Percentiles rank a stretch among this genome's conserved stretches.
These are phyloP conservation scores for Suhomyces guaymorum DNA, from an alignment of 1,139 yeast species.

Conservation along the genomic window DNA sequence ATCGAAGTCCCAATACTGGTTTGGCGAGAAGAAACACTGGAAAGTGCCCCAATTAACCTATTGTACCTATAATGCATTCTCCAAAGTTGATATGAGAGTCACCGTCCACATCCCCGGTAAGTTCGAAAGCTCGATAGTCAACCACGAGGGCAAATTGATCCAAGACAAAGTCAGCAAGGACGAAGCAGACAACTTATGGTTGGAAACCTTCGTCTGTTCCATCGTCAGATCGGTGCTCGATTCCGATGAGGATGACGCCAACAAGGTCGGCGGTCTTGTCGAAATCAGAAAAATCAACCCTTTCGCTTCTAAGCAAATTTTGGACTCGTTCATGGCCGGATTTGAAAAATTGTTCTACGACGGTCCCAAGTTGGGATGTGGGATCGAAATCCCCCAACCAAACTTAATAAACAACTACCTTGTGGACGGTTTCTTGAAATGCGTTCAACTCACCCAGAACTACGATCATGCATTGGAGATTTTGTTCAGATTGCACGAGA, in stretches of 20 bases:
- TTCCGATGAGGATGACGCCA: constrained; percentile 64
- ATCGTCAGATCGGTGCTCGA: constrained; percentile 68
- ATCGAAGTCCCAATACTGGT: constrained; percentile 56
- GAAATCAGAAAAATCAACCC: constrained; percentile 58
- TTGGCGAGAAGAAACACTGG: constrained; percentile 70
- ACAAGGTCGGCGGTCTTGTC: constrained; percentile 53
- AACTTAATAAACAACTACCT: constrained; percentile 69
- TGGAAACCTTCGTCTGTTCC: constrained; percentile 70
- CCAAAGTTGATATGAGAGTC: constrained; percentile 30
- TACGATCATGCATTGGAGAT: constrained; percentile 59
- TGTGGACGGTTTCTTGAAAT: constrained; percentile 70
- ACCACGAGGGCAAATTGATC: constrained; percentile 45
- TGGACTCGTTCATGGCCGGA: constrained; percentile 56
- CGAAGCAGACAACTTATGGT: constrained; percentile 49
- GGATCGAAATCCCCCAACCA: constrained; percentile 69
- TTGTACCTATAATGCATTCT: constrained; percentile 52
- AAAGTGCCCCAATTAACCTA: constrained; percentile 67
- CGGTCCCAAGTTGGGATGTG: constrained; percentile 67
- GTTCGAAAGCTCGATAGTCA: constrained; percentile 49
- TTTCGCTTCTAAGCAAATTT: constrained; percentile 47
- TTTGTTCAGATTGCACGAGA: constrained; percentile 43
- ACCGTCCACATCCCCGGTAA: constrained; percentile 51
- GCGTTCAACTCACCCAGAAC: constrained; percentile 65
- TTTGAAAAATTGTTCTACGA: constrained; percentile 65
- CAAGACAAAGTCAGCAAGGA: constrained; percentile 38